Percentiles rank a stretch among this genome's conserved stretches.
These are phyloP conservation scores for Gnomoniopsis smithogilvyi DNA, from an alignment of 2,329 filamentous ascomycete species.

Conservation along the genomic window DNA sequence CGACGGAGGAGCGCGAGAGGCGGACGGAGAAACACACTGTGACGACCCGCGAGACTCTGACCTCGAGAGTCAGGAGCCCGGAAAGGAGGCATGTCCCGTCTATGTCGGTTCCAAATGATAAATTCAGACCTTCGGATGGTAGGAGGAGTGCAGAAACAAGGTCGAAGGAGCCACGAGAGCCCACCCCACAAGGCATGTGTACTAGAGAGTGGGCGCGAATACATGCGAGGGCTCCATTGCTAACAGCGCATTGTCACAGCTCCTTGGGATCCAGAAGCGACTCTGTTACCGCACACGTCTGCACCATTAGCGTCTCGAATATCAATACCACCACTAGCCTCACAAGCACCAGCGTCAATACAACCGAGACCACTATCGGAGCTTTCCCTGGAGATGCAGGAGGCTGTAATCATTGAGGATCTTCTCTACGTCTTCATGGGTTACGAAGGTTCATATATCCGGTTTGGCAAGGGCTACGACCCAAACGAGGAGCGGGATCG, in stretches of 20 bases:
- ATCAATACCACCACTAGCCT: slow-evolving; percentile 64
- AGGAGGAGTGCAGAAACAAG: slow-evolving; percentile 43
- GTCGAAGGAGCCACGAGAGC: slow-evolving; percentile 43
- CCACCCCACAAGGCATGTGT: slow-evolving; percentile 44
- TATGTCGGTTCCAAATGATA: slow-evolving; percentile 29
- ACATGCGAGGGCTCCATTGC: slow-evolving; percentile 10
- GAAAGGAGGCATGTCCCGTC: slow-evolving; percentile 39
- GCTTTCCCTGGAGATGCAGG: slow-evolving; percentile 76
- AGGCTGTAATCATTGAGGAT: slow-evolving; percentile 84
- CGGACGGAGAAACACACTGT: slow-evolving; percentile 56
- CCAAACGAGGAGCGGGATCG: slow-evolving; percentile 83
- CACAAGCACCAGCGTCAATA: slow-evolving; percentile 65
- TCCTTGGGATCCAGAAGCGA: slow-evolving; percentile 78
- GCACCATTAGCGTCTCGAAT: slow-evolving; percentile 66
- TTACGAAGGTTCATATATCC: slow-evolving; percentile 96
- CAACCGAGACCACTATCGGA: slow-evolving; percentile 67
- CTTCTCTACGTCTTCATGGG: slow-evolving; percentile 96
- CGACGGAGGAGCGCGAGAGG: slow-evolving; percentile 52
- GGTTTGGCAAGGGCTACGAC: slow-evolving; percentile 79
- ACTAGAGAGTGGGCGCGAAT: neutral
- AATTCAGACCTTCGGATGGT: slow-evolving; percentile 30
- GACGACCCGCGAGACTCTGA: slow-evolving; percentile 61
- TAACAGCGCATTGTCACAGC: slow-evolving; percentile 32
- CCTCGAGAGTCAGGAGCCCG: slow-evolving; percentile 58
- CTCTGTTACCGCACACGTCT: slow-evolving; percentile 63